phyloP scores from a whole-genome alignment of 2,329 filamentous ascomycete genomes.

The Alternaria brassicicola region DNA sequence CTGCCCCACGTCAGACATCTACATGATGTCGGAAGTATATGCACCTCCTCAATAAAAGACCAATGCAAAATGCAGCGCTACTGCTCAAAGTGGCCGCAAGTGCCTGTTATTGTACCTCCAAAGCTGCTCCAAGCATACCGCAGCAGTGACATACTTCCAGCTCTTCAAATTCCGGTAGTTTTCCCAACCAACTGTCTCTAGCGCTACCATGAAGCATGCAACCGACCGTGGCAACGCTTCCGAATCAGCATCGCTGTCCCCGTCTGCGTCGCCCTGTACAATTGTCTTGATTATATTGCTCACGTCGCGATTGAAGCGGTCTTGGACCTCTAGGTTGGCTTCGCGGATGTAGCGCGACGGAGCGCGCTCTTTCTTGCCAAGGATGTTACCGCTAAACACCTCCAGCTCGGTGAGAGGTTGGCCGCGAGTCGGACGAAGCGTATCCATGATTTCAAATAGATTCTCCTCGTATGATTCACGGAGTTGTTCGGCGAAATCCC shows the following conservation, averaged over 20 bases:
- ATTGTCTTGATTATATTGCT: conserved; percentile 55
- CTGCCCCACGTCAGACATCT: not conserved
- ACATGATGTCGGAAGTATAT: not conserved
- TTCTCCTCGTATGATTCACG: conserved; percentile 59
- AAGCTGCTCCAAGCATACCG: conserved; percentile 58
- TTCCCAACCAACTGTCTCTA: conserved; percentile 43
- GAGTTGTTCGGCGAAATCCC: conserved; percentile 51
- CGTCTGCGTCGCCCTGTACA: conserved; percentile 43
- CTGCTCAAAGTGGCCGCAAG: conserved; percentile 23
- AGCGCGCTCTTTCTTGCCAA: conserved; percentile 56
- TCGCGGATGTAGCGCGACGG: conserved; percentile 39
- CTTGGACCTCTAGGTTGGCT: conserved; percentile 44
- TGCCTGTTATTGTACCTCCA: conserved; percentile 32
- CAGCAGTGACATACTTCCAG: conserved; percentile 61
- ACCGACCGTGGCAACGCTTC: conserved; percentile 57
- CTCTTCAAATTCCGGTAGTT: conserved; percentile 50
- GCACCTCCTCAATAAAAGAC: not conserved
- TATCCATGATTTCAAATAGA: conserved; percentile 56
- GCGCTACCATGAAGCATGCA: conserved; percentile 56
- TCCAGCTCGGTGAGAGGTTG: conserved; percentile 43
- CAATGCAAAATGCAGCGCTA: not conserved
- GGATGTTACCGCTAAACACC: conserved; percentile 64
- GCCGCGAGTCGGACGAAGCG: conserved; percentile 34
- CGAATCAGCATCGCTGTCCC: conserved; percentile 34
- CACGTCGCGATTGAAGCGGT: conserved; percentile 52